Evolutionary conservation across 495 filamentous ascomycete species (phyloP).

Genomic region (Hyaloscypha bicolor): DNA sequence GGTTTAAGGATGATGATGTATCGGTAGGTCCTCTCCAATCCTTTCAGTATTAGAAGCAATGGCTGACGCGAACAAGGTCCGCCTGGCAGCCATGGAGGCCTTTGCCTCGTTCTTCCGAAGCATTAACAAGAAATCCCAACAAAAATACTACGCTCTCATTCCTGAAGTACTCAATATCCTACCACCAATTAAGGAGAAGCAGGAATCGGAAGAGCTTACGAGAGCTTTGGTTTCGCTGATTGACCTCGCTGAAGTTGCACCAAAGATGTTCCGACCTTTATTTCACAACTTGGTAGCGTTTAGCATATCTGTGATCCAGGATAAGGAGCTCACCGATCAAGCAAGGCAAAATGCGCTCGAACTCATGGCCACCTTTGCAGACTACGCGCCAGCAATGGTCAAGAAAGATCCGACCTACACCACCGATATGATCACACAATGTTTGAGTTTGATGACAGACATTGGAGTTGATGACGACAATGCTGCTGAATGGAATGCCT

Average conservation of each 20-base stretch:
- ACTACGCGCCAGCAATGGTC: constrained; percentile 91
- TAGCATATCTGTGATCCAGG: constrained; percentile 87
- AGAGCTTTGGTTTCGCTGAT: constrained; percentile 88
- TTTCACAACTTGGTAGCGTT: constrained; percentile 93
- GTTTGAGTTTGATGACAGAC: constrained; percentile 98
- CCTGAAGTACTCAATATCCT: constrained; percentile 90
- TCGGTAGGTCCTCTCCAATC: constrained; percentile 52
- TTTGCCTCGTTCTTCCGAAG: constrained; percentile 95
- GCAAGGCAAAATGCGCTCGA: constrained; percentile 94
- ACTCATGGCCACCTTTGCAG: constrained; percentile 97
- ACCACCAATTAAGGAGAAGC: constrained; percentile 85
- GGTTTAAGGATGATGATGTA: constrained; percentile 87
- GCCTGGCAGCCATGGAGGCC: constrained; percentile 92
- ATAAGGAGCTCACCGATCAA: constrained; percentile 89
- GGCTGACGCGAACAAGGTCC: constrained; percentile 51
- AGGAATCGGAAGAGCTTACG: constrained; percentile 86
- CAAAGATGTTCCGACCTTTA: constrained; percentile 93
- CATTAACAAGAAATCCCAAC: constrained; percentile 79
- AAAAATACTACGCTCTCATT: constrained; percentile 83
- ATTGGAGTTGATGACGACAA: constrained; percentile 94
- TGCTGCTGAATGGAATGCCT: constrained; percentile 88
- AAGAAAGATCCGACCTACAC: constrained; percentile 89
- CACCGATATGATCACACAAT: constrained; percentile 97
- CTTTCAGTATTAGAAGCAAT: background rate
- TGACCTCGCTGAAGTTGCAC: constrained; percentile 86